Evolutionary conservation across 306 rosid genomes (phyloP), one percentile per base, ranked within the genome.

Genomic region (Prunus salicina): DNA sequence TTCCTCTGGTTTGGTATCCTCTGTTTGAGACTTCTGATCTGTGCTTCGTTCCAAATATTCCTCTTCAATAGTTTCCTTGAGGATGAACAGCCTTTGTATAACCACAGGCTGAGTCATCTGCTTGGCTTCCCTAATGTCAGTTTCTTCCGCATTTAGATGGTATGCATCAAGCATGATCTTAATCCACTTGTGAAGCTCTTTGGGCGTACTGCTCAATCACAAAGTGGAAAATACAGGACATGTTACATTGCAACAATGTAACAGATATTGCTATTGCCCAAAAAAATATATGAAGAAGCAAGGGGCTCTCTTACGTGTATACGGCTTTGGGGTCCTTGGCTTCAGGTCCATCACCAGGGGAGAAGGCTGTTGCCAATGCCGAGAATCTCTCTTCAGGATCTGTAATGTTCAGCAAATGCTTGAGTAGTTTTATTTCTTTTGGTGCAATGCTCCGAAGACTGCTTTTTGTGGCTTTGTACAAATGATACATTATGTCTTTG

Each of bases 351-450:
- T 79, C 88, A 1, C 96, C 97, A 4, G 96, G 97, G 56, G 87
- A 88, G 76, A 94, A 94, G 67, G 96, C 90, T 1, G 80, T 84
- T 76, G 98, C 98, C 67, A 92, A 82, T n/a, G 98, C 92, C 10
- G 98, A 89, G 82, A 92, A 94, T 52, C 98, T 87, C 83, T 92
- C 97, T 84, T 94, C 98, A 2, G 96, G 98, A 76, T 94, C 97
- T 15, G 76, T 76, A 67, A 94, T 92, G 82, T 94, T 94, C 63
- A 91, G 80, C 85, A 94, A 84, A 85, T 91, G 93, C 83, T 94
- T 94, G 22, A 94, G 90, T 49, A 91, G 91, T 89, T 90, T 94
- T 80, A 94, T 82, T 85, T 94, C 97, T 85, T 94, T 90, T 12
- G 97, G 97, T 14, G 88, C 86, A 78, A 94, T 92, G 84, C 93